phyloP scores from a whole-genome alignment of 495 filamentous ascomycete species.

The Penicillium turbatum region DNA sequence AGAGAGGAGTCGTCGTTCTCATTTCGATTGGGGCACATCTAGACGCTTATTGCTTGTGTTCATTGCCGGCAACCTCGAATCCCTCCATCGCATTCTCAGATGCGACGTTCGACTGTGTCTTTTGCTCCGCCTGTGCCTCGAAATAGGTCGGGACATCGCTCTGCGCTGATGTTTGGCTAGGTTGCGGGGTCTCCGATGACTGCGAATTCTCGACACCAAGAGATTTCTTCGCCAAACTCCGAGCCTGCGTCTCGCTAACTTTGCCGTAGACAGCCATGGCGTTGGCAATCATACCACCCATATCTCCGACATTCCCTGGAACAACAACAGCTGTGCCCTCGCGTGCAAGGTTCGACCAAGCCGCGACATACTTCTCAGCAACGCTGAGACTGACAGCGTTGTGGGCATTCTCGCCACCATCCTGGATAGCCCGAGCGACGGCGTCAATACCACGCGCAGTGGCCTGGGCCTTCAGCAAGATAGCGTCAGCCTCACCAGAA shows the following conservation, averaged over 20 bases:
- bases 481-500: constrained; percentile 88
- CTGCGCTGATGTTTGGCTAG: not conserved
- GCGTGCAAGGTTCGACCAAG: constrained; percentile 84
- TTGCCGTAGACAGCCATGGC: constrained; percentile 95
- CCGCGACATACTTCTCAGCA: constrained; percentile 97
- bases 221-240: constrained; percentile 54
- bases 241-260: constrained; percentile 79
- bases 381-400: constrained; percentile 79
- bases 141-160: constrained; percentile 15
- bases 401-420: constrained; percentile 70
- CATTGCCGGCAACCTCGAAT: constrained; percentile 47
- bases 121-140: constrained; percentile 3
- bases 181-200: not conserved
- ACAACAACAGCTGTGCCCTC: constrained; percentile 93
- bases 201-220: constrained; percentile 27
- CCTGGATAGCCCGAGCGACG: constrained; percentile 66
- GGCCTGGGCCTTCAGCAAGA: constrained; percentile 75
- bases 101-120: not conserved
- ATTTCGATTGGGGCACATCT: constrained; percentile 1
- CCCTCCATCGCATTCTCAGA: constrained; percentile 32
- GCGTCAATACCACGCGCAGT: constrained; percentile 86
- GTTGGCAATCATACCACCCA: constrained; percentile 94
- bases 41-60: constrained; percentile 32
- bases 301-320: constrained; percentile 95
- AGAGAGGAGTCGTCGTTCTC: constrained; percentile 12